Evolutionary conservation across 495 filamentous ascomycete species (phyloP).

Genomic region (Trichocladium uniseriatum): DNA sequence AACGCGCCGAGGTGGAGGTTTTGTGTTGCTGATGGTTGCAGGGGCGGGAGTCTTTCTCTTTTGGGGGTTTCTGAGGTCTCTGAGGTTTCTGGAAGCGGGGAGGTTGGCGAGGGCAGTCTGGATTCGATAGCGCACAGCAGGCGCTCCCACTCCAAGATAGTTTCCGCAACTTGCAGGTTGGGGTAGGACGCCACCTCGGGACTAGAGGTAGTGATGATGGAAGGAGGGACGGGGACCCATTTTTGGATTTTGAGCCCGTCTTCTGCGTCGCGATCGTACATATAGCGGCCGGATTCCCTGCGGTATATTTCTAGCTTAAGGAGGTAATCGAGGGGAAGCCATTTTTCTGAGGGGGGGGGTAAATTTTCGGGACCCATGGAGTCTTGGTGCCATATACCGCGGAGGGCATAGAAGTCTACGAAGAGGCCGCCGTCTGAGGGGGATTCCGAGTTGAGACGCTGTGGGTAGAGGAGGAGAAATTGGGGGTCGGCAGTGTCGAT

Average conservation of each 20-base stretch:
- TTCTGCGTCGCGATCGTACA: not conserved
- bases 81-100: no score
- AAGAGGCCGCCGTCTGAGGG: not conserved
- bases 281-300: constrained; percentile 1
- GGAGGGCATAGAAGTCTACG: not conserved
- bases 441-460: not conserved
- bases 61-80: no score
- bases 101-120: no score
- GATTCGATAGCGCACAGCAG: no score
- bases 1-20: no score
- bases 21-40: no score
- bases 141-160: no score
- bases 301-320: not conserved
- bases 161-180: not conserved
- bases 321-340: not conserved
- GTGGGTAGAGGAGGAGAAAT: not conserved
- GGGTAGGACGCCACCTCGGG: not conserved
- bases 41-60: no score
- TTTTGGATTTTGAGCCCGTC: not conserved
- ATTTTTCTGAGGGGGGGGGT: not conserved
- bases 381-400: not conserved
- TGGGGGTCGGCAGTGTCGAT: not conserved
- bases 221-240: not conserved
- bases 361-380: not conserved
- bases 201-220: not conserved